phyloP scores from a whole-genome alignment of 2,329 filamentous ascomycete species.

The Beauveria brongniartii region DNA sequence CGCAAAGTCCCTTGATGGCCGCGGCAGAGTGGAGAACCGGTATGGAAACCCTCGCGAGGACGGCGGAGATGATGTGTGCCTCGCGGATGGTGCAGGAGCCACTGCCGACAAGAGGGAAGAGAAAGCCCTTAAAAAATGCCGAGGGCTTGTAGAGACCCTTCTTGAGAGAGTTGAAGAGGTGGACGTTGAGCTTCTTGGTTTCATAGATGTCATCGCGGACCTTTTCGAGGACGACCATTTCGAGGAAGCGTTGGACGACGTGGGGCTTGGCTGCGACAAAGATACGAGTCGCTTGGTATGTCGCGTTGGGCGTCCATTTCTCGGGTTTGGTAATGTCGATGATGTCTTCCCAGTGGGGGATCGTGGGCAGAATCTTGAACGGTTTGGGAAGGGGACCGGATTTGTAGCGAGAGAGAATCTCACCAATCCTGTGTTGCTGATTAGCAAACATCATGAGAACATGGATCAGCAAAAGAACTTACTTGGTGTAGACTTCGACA shows the following conservation, averaged over 20 bases:
- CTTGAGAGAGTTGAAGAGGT: constrained; percentile 87
- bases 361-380: constrained; percentile 90
- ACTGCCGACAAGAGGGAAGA: constrained; percentile 80
- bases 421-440: constrained; percentile 54
- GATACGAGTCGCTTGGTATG: constrained; percentile 83
- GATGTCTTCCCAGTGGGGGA: constrained; percentile 85
- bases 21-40: constrained; percentile 89
- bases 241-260: constrained; percentile 76
- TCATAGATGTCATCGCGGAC: constrained; percentile 94
- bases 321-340: constrained; percentile 78
- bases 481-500: constrained; percentile 89
- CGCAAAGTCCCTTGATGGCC: constrained; percentile 83
- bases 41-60: constrained; percentile 75
- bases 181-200: constrained; percentile 89
- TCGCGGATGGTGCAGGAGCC: constrained; percentile 89
- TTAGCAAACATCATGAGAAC: constrained; percentile 12
- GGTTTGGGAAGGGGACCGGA: constrained; percentile 95
- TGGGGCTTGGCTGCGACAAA: constrained; percentile 80
- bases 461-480: constrained; percentile 19
- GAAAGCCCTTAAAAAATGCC: constrained; percentile 92
- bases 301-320: constrained; percentile 62
- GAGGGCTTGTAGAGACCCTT: constrained; percentile 89
- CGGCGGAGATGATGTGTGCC: constrained; percentile 82
- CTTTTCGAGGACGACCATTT: constrained; percentile 76
- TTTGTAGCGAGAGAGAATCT: constrained; percentile 87